Evolutionary conservation across 805 yeast species (phyloP).

Genomic region (Metschnikowia vanudenii): DNA sequence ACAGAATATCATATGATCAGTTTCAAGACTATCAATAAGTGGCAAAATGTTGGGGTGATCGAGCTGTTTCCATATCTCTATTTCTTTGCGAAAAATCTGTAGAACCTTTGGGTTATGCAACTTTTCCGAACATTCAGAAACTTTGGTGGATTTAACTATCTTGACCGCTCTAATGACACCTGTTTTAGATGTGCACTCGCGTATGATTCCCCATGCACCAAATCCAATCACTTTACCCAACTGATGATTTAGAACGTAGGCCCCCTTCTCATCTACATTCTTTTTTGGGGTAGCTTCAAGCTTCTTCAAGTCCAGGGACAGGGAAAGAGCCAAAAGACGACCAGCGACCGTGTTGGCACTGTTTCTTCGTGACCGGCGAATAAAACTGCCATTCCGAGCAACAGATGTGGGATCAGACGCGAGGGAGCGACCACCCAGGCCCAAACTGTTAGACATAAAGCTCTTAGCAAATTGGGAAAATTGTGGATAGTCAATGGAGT

Average conservation of each 20-base stretch:
- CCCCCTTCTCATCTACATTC: slow-evolving; percentile 65
- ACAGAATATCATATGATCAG: slow-evolving; percentile 64
- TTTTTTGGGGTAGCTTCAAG: slow-evolving; percentile 27
- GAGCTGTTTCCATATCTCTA: slow-evolving; percentile 69
- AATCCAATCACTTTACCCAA: slow-evolving; percentile 77
- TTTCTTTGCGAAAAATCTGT: slow-evolving; percentile 66
- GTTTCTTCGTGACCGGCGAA: slow-evolving; percentile 31
- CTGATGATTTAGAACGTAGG: slow-evolving; percentile 56
- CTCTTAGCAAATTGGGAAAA: slow-evolving; percentile 41
- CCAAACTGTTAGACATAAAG: slow-evolving; percentile 26
- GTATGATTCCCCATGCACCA: slow-evolving; percentile 88
- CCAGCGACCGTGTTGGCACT: slow-evolving; percentile 42
- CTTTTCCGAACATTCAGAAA: slow-evolving; percentile 20
- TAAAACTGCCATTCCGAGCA: slow-evolving; percentile 27
- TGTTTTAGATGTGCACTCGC: slow-evolving; percentile 55
- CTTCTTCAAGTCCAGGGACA: slow-evolving; percentile 35
- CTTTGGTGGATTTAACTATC: slow-evolving; percentile 43
- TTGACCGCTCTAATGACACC: slow-evolving; percentile 57
- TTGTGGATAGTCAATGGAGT: slow-evolving; percentile 43
- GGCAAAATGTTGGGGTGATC: slow-evolving; percentile 66
- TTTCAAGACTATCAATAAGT: slow-evolving; percentile 59
- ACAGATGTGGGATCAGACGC: slow-evolving; percentile 17
- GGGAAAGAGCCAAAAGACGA: slow-evolving; percentile 37
- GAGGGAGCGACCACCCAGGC: slow-evolving; percentile 22
- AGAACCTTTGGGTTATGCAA: slow-evolving; percentile 48